These are phyloP conservation scores for Umbelopsis ramanniana DNA, from an alignment of 192 early-diverging fungal genomes.

Conservation along the genomic window DNA sequence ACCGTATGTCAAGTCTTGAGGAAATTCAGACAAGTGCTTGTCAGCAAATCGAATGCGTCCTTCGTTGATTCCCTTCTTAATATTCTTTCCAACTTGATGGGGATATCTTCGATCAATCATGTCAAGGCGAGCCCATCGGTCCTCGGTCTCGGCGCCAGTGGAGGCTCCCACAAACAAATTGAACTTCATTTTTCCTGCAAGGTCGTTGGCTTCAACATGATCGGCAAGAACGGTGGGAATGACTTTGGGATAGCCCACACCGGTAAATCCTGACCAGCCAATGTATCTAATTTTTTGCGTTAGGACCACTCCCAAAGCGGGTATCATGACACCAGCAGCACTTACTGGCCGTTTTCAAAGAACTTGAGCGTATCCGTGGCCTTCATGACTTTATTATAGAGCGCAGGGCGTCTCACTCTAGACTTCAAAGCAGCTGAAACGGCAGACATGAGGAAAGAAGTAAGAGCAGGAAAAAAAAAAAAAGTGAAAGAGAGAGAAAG, in stretches of 20 bases:
- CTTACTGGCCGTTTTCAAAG: constrained; percentile 46
- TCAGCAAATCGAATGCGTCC: constrained; percentile 49
- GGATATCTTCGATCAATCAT: constrained; percentile 52
- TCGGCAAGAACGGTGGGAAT: constrained; percentile 44
- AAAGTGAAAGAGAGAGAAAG: not conserved
- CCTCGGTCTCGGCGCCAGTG: constrained; percentile 38
- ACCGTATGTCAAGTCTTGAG: constrained; percentile 44
- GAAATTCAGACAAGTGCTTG: constrained; percentile 52
- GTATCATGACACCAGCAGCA: not conserved
- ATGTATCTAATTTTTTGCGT: constrained; percentile 22
- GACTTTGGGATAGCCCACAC: constrained; percentile 50
- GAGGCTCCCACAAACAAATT: constrained; percentile 48
- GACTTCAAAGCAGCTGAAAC: constrained; percentile 38
- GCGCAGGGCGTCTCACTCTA: constrained; percentile 38
- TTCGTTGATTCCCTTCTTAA: constrained; percentile 45
- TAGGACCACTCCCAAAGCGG: not conserved
- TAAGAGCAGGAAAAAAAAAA: constrained; percentile 18
- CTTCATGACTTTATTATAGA: constrained; percentile 42
- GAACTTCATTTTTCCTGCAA: constrained; percentile 49
- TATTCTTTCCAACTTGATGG: constrained; percentile 44
- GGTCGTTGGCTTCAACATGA: constrained; percentile 47
- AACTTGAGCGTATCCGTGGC: constrained; percentile 39
- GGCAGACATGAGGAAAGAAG: constrained; percentile 22
- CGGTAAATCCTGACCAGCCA: constrained; percentile 44
- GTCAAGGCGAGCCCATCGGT: constrained; percentile 43